Base-by-base conservation (phyloP, 306 rosid genomes). In the Cyamopsis tetragonoloba region DNA sequence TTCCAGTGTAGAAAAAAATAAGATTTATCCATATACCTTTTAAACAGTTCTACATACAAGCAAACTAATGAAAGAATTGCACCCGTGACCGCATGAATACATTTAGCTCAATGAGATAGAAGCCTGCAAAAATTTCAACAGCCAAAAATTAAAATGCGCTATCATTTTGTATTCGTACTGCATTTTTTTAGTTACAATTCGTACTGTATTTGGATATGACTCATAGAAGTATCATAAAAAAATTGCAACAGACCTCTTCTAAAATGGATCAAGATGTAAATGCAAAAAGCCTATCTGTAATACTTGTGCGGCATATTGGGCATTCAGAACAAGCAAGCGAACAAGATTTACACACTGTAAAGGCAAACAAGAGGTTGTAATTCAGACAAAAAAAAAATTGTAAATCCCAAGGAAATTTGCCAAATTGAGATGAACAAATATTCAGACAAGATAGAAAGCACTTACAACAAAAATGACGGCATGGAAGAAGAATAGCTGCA, bases 251-350 rank as follows among this genome's bases (percentile, higher is more conserved):
- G 56, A 89, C 99, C 92, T 81, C 41, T 28, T 39, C 62, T 35
- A 11, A 46, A 69, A 30, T n/a, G 62, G 61, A 35, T 88, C 82
- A 90, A 19, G 92, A 84, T 32, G 99, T 82, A 79, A 83, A 95
- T 64, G 97, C 97, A 79, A 90, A 86, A 78, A 95, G 95, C 77
- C 99, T 95, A 85, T 95, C 97, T 39, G 82, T 81, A 79, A 95
- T 95, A 51, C 75, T 88, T 74, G 97, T 86, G 60, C 99, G 84
- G 79, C 99, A 95, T 67, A 88, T 81, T 32, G 99, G 99, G 74
- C 99, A 95, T 79, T 95, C 99, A 0, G 97, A 85, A 81, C 99
- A 95, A 61, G 97, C 99, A 19, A 95, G 95, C 8, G 99, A 95
- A 72, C 99, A 95, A 37, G 97, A 86, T 84, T 95, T 87, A 82